Evolutionary conservation across 2,329 filamentous ascomycete genomes (phyloP).

Genomic region (Sporothrix sp.): DNA sequence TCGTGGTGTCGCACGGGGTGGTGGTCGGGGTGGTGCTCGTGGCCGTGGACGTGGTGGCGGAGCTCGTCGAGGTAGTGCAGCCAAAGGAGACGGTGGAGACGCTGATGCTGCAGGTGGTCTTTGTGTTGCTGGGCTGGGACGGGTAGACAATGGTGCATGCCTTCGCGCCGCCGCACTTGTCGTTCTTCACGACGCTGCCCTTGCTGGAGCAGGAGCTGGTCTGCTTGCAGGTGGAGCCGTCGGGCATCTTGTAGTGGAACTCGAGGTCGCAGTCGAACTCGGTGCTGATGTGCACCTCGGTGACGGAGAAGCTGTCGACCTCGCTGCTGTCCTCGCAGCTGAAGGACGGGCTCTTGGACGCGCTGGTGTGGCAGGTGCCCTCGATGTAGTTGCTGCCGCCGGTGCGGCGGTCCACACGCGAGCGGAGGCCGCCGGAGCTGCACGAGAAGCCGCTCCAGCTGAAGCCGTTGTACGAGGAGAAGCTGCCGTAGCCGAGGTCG

Average conservation of each 20-base stretch:
- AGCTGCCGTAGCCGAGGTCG: conserved; percentile 49
- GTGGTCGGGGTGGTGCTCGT: neutral
- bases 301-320: conserved; percentile 61
- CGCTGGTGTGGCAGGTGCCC: conserved; percentile 40
- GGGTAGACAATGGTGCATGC: conserved; percentile 64
- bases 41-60: neutral
- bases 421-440: conserved; percentile 45
- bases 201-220: conserved; percentile 54
- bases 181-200: conserved; percentile 67
- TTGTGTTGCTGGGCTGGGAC: conserved; percentile 45
- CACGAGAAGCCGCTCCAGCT: conserved; percentile 65
- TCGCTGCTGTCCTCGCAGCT: conserved; percentile 35
- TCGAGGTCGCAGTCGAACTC: conserved; percentile 71
- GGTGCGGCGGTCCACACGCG: conserved; percentile 41
- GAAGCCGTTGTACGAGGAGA: conserved; percentile 62
- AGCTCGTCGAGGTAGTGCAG: conserved; percentile 38
- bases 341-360: conserved; percentile 47
- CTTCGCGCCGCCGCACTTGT: conserved; percentile 84
- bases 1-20: neutral
- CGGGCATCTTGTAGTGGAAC: conserved; percentile 80
- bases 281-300: conserved; percentile 59
- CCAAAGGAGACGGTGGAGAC: conserved; percentile 69
- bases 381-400: conserved; percentile 48
- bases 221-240: conserved; percentile 75
- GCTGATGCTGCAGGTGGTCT: conserved; percentile 57